These are phyloP conservation scores for Zygnema circumcarinatum DNA, from an alignment of 139 green algal genomes.

Conservation along the genomic window DNA sequence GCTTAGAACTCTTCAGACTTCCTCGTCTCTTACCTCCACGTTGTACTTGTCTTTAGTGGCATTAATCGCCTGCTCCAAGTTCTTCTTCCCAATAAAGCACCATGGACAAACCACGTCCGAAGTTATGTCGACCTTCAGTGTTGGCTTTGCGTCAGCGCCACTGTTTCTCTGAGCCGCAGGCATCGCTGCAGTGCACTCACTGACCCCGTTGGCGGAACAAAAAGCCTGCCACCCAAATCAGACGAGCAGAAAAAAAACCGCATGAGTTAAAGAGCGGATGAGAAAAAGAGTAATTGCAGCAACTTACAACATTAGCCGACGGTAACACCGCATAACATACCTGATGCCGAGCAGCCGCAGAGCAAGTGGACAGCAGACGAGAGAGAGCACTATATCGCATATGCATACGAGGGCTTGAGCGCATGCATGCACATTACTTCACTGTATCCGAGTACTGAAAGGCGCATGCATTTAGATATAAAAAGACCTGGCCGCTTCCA, in stretches of 20 bases:
- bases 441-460: not conserved
- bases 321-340: not conserved
- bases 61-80: conserved; percentile 67
- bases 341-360: not conserved
- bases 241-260: conserved; percentile 1
- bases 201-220: not conserved
- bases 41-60: conserved; percentile 33
- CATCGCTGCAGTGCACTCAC: not conserved
- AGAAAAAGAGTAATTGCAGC: conserved; percentile 9
- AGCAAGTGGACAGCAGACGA: too few relatives aligned
- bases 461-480: not conserved
- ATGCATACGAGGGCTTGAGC: not conserved
- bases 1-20: too few relatives aligned
- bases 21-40: conserved; percentile 47
- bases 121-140: conserved; percentile 61
- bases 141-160: conserved; percentile 13
- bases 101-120: conserved; percentile 73
- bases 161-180: not conserved
- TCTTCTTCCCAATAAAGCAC: conserved; percentile 75
- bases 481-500: too few relatives aligned
- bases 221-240: conserved; percentile 6
- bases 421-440: not conserved
- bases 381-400: not conserved
- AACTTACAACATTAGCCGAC: not conserved
- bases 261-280: not conserved